Evolutionary conservation across 164 flowering plant genomes (phyloP), one percentile per base, ranked within the genome.

Genomic region (Buxus sempervirens): DNA sequence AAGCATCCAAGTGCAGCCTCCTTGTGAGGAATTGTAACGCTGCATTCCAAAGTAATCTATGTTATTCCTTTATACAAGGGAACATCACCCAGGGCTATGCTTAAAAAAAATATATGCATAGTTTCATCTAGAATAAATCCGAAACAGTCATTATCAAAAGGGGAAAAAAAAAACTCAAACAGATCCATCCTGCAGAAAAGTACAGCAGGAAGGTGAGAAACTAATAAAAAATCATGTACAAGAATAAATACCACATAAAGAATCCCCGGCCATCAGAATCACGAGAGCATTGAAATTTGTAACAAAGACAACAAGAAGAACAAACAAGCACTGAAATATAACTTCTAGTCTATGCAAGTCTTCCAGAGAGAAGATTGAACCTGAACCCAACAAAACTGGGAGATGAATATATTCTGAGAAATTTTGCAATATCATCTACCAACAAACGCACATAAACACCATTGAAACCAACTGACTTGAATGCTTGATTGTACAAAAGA

Each of bases 1-100:
- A 90, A 88, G 79, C 91, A 84, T 67, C 80, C 69, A 61, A 86
- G 77, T 36, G 91, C 97, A 54, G 76, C 92, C 78, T 95, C 97
- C 78, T 95, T 95, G 82, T 95, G 97, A 60, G 97, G 99, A 81
- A 95, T 92, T 57, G 96, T 89, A 72, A 85, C 81, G 72, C 97
- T 95, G 96, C 76, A 74, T 57, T 51, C 25, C 32, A 67, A 63
- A 70, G 65, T 60, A 28, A 28, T 62, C 13, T n/a, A 55, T 32
- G 53, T 60, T 66, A 56, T 13, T 48, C 21, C 27, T 24, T 27
- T 63, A 45, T 27, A 21, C 16, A 61, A 61, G n/a, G 15, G 22
- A 41, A 26, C 23, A 12, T 9, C 13, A 22, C 51, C 42, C 23
- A 1, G 5, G 51, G 51, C 10, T 21, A 32, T 22, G 12, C 23